Evolutionary conservation across 148 eudicot species (phyloP).

Genomic region (Nepenthes gracilis): DNA sequence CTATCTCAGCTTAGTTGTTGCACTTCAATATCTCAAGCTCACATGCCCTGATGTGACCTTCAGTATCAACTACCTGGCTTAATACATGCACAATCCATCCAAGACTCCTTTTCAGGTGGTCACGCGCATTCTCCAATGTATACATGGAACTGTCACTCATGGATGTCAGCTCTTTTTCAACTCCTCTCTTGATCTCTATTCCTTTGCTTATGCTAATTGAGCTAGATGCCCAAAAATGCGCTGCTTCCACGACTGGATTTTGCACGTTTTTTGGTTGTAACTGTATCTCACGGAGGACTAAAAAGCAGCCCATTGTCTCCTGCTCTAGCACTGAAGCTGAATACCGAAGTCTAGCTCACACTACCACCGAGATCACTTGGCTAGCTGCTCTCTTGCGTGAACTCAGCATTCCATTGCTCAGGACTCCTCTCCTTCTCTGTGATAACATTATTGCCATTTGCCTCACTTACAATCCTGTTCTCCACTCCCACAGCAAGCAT

Average conservation of each 20-base stretch:
- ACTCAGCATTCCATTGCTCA: background rate
- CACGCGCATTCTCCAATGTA: too few relatives aligned
- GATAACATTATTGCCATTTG: background rate
- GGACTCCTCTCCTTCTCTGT: background rate
- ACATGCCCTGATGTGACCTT: too few relatives aligned
- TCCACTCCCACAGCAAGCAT: background rate
- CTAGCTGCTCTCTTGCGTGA: background rate
- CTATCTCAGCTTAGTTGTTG: too few relatives aligned
- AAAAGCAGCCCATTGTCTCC: background rate
- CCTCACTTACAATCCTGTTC: background rate
- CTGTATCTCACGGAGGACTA: background rate
- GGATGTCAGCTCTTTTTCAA: too few relatives aligned
- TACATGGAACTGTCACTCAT: too few relatives aligned
- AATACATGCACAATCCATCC: too few relatives aligned
- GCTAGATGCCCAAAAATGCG: background rate
- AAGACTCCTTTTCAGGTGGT: too few relatives aligned
- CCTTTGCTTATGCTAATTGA: background rate
- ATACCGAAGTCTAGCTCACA: background rate
- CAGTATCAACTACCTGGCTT: too few relatives aligned
- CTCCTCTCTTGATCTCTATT: background rate
- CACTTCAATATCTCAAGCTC: too few relatives aligned
- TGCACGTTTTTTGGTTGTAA: background rate
- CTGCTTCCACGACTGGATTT: background rate
- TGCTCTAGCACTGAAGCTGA: background rate
- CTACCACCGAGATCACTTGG: background rate